phyloP scores from a whole-genome alignment of 2,329 filamentous ascomycete species.

The Phyllosticta capitalensis region DNA sequence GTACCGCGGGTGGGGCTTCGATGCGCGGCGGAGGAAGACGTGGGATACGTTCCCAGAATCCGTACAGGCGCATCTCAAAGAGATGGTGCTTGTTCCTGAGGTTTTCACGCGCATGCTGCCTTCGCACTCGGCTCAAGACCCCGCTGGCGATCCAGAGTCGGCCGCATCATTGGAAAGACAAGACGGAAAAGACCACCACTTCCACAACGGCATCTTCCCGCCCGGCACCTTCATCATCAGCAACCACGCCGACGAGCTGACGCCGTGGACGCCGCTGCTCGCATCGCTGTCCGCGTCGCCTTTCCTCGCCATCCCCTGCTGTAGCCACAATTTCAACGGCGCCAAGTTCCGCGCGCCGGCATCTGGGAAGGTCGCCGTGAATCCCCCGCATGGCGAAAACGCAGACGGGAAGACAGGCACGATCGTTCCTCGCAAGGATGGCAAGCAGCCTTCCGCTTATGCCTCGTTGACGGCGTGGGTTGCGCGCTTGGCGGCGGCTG shows the following conservation, averaged over 20 bases:
- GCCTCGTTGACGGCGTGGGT: conserved; percentile 76
- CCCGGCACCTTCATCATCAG: conserved; percentile 81
- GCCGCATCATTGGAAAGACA: too few relatives aligned
- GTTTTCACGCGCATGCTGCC: conserved; percentile 19
- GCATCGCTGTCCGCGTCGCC: conserved; percentile 65
- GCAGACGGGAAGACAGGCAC: conserved; percentile 18
- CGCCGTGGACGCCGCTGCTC: conserved; percentile 87
- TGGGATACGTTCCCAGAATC: conserved; percentile 61
- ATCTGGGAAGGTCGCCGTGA: conserved; percentile 8
- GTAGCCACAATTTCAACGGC: conserved; percentile 78
- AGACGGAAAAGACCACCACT: conserved; percentile 6
- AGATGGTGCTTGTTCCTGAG: conserved; percentile 52
- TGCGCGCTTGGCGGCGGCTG: conserved; percentile 55
- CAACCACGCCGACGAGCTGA: conserved; percentile 95
- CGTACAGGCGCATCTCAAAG: conserved; percentile 43
- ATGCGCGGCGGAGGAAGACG: conserved; percentile 75
- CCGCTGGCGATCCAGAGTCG: too few relatives aligned
- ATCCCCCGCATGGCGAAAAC: background rate
- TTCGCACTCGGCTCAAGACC: too few relatives aligned
- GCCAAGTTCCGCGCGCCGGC: conserved; percentile 55
- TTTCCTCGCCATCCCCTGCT: conserved; percentile 92
- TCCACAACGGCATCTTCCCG: conserved; percentile 57
- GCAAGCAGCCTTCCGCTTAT: conserved; percentile 58
- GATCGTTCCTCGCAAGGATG: conserved; percentile 13
- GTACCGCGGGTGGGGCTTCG: conserved; percentile 81